Evolutionary conservation across 1,284 basidiomycete species (phyloP), one percentile per base, ranked within the genome.

Genomic region (Tremellales sp.): DNA sequence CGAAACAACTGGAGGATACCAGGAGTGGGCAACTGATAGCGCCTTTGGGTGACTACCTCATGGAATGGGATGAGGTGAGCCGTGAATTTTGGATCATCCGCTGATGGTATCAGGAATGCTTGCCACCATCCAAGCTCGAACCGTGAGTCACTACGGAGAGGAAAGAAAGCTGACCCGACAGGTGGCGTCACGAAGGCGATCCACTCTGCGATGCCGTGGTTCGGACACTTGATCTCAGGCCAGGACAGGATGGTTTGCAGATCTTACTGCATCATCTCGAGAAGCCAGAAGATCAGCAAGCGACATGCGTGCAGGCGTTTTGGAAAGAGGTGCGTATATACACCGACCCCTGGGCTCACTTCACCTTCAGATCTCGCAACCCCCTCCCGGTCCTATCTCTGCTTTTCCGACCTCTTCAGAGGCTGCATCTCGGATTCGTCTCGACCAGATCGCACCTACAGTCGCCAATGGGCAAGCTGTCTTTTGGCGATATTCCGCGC

Each of bases 401-500:
- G 37, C 37, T 25, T 12, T 39, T 18, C 21, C 18, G 13, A 7
- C 16, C 10, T 31, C 29, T 10, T 10, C 29, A 39, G 10, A 22
- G 22, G 9, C 18, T 39, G 13, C 37, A 26, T 9, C 7, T 25
- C 37, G 8, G 27, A 22, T 25, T 39, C 37, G 14, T 8, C 12
- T 9, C 24, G 6, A 7, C 37, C 37, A 7, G 16, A 39, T 26
- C 37, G 37, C 47, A 19, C 50, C 57, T 5, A 45, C 44, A 5
- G 27, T 57, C 16, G 26, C 52, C 5, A 35, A 55, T 26, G 58
- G 58, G 14, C 55, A 60, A 47, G 56, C 55, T 2, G 53, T 60
- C 4, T 60, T 60, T 38, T 60, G 56, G 56, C 49, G 58, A 40
- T 57, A 55, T 31, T 53, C 56, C 1, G 36, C 51, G 13, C 45